Evolutionary conservation across 2,329 filamentous ascomycete genomes (phyloP), one percentile per base, ranked within the genome.

Genomic region (Fusarium chlamydosporum): DNA sequence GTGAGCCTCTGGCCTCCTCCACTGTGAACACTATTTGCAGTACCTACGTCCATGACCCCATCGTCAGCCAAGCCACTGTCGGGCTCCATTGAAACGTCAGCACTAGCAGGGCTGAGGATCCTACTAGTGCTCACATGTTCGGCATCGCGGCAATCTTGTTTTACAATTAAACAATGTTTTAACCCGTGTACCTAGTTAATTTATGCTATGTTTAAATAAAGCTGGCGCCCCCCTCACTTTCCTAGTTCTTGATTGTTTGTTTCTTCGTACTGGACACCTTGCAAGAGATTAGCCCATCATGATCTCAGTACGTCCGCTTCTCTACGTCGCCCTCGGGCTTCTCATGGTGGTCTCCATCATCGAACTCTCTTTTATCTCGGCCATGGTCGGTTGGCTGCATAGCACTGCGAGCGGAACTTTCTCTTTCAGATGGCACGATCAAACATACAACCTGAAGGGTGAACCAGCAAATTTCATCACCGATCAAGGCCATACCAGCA

Each of bases 401-500:
- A 26, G 58, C 37, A 70, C 69, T 3, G 74, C 74, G 7, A 72
- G 55, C 27, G 74, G 74, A 15, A 61, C 61, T 0, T 76, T 76
- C 10, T 13, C 53, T 2, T 67, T 76, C 18, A 15, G 37, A 16
- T 69, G 48, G 9, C 45, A 64, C 26, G 63, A 56, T 7, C 58
- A 68, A 8, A 56, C 34, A 12, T 45, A 61, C 18, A 6, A 64
- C 2, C 40, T 76, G 6, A 65, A 60, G 12, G 72, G 73, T 13
- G 61, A 70, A 7, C 74, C 74, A 4, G 67, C 62, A 16, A 73
- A 75, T 23, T 26, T 76, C 8, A 58, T 76, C n/a, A 20, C 57
- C 20, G 72, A 76, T 3, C 74, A 76, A 8, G 74, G 74, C 1
- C 74, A 76, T 37, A 75, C 73, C 16, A 73, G 68, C 63, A 76